These are phyloP conservation scores for Fomitopsis palustris DNA, from an alignment of 1,284 basidiomycete species.

Conservation along the genomic window DNA sequence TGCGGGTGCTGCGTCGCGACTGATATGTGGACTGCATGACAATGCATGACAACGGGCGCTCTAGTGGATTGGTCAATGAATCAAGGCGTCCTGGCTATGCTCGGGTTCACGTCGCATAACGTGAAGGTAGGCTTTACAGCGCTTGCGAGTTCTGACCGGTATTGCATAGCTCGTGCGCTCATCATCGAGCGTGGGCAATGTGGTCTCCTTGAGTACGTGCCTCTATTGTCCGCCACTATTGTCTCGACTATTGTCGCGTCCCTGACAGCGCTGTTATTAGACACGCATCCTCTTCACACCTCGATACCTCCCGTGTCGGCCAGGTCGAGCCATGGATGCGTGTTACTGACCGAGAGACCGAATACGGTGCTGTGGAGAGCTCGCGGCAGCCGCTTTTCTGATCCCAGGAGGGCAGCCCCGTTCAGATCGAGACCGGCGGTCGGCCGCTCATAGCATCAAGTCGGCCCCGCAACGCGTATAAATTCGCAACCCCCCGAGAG, in stretches of 20 bases:
- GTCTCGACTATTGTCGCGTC: neutral
- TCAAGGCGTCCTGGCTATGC: too few relatives aligned
- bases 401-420: neutral
- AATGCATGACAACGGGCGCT: too few relatives aligned
- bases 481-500: neutral
- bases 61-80: too few relatives aligned
- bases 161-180: neutral
- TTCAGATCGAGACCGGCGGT: neutral
- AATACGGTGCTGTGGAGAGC: neutral
- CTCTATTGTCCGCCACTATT: constrained; percentile 1
- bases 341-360: neutral
- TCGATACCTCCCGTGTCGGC: neutral
- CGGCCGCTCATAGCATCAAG: neutral
- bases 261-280: neutral
- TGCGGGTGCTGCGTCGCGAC: neutral
- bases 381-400: neutral
- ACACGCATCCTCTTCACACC: neutral
- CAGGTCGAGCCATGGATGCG: neutral
- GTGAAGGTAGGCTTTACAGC: too few relatives aligned
- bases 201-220: neutral
- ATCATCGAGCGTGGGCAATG: neutral
- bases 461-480: neutral
- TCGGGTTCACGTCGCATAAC: too few relatives aligned
- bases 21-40: too few relatives aligned
- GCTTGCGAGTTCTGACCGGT: too few relatives aligned